Base-by-base conservation (phyloP, 1,284 basidiomycete genomes). In the Anthracocystis walkeri region DNA sequence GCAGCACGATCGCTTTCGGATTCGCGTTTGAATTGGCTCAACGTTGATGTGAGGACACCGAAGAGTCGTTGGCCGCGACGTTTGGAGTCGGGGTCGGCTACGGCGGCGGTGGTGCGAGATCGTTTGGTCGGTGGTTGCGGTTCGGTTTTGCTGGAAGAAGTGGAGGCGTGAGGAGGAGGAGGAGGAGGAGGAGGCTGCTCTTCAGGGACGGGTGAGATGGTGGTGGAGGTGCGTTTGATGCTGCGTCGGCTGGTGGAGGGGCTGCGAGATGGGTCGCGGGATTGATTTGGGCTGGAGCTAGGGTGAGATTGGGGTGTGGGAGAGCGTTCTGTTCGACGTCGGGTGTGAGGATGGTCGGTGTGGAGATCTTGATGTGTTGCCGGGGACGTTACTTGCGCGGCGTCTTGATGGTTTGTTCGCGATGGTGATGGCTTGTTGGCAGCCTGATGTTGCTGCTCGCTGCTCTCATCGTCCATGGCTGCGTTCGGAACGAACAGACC, bases 1-100 rank as follows among this genome's bases (percentile, higher is more conserved):
- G 65, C 45, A 2, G 61, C 53, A 16, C 42, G 53, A 2, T 58
- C 40, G 4, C 54, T 40, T 53, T 74, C 62, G 10, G 65, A 55
- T 33, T 75, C 67, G 21, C 59, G 53, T 41, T 67, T 66, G 60
- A 75, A 71, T 23, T 62, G 56, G 18, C 49, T 41, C 6, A 75
- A 50, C 18, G 73, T 75, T 0, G 64, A 63, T 1, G 45, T 60
- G 25, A 75, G 64, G 1, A 75, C 29, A 10, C 64, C 63, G 11
- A 75, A 64, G 20, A 75, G 60, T 4, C 73, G 52, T 2, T 51
- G 59, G 1, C 60, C 67, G 21, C 73, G 50, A 7, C 20, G 40
- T 21, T 61, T 58, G 4, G 45, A 21, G 21, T 57, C 57, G 6
- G 50, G 55, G 18, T 66, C 69, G 3, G 20, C 41, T 1, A 31